Base-by-base conservation (phyloP, 345 rosid species). In the Eucalyptus tenuipes region DNA sequence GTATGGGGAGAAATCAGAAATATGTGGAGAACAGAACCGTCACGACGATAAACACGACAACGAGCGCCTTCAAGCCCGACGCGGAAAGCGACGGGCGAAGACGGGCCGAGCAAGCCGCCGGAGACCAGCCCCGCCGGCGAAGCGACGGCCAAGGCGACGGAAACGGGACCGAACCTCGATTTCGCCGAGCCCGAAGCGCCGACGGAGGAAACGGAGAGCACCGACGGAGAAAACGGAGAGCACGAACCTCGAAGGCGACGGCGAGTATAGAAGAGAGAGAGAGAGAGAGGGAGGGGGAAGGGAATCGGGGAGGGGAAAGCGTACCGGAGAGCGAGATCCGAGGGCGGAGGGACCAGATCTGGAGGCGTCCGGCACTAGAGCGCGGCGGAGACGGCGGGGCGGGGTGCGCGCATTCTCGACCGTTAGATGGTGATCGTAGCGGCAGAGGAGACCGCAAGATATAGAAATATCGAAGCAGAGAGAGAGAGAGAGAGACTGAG, bases 401-500 rank as follows among this genome's bases (percentile, higher is more conserved):
- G 49, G 57, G 90, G 89, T 29, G 82, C 88, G 87, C 89, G 90
- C 94, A 93, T 93, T 90, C 33, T 93, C 92, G 92, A 89, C 95
- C 96, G 96, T 94, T 90, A 89, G 96, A 94, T 94, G 93, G 88
- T 53, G 91, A 94, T 92, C 94, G 88, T 85, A 87, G 91, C 88
- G 92, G 88, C 89, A 59, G 59, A 87, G 92, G 86, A 89, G 82
- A 45, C 71, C 71, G 47, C 86, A 90, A 92, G 89, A 92, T 90
- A 92, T 89, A 90, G 93, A 86, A 91, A 87, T 87, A 88, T 89
- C 88, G 88, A 7, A 20, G 85, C 44, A 45, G 37, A n/a, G 49
- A 80, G 79, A 50, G 85, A 37, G 79, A 89, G 89, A 79, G 87
- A 48, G 79, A 52, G 86, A 12, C 49, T 55, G 87, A 29, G 88